Base-by-base conservation (phyloP, 208 protist species). In the Wallacemonas collosoma region DNA sequence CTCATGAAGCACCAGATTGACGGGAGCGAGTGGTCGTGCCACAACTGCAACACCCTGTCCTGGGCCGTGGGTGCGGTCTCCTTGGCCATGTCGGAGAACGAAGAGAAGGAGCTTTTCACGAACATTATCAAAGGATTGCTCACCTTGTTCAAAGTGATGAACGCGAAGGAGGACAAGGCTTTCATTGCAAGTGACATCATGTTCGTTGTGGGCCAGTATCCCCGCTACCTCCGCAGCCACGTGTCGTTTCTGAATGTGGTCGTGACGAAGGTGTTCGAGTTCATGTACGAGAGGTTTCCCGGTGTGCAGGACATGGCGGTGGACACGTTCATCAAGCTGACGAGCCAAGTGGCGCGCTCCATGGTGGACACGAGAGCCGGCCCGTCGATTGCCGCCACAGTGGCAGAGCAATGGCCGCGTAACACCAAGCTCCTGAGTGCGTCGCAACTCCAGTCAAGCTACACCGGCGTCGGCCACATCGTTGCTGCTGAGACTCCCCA, bases 281-380 rank as follows among this genome's bases (percentile, higher is more conserved):
- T 99, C 77, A 99, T 99, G 99, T 94, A 99, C 58, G 99, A 99
- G 73, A 87, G 86, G 36, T 98, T 99, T 79, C 96, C 95, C 3
- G 99, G 99, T 36, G 98, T 99, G 43, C 98, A 99, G 83, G 99
- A 99, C 80, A 99, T 99, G 99, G 95, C 98, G 79, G 73, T 99
- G 74, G 99, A 99, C 72, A 99, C 99, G 0, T 99, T 99, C 69
- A 82, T 99, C 55, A 99, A 99, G 83, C 98, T 99, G 57, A 87
- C 96, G 12, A 84, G 98, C 45, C 93, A 98, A 68, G 98, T 99
- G 56, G 83, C 79, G 11, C 85, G 83, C 54, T 99, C 99, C 97
- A 97, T 66, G 44, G 76, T 14, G 73, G 93, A 71, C 38, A 58
- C 98, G 38, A 55, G 50, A 9, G 2, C 54, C 3, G 70, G 63